Evolutionary conservation across 2,329 filamentous ascomycete genomes (phyloP), one percentile per base, ranked within the genome.

Genomic region (Xylaria sp.): DNA sequence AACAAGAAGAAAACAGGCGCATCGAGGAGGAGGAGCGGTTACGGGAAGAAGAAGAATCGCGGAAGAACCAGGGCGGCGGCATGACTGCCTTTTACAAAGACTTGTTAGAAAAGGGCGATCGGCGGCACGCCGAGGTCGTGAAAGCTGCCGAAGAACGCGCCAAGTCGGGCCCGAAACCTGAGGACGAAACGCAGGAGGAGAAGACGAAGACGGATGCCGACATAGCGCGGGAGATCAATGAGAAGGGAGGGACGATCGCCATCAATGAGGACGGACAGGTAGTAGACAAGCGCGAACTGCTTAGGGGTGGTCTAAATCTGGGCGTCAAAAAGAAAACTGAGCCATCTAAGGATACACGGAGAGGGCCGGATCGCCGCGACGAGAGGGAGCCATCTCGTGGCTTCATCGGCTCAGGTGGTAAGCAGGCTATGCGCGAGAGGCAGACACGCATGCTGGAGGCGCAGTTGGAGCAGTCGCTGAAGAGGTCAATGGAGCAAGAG

Each of bases 181-280:
- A 75, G 26, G 80, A 76, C 23, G 78, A 76, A 1, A 78, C 75
- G 2, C 78, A 79, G 33, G 79, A 82, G 63, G 77, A 81, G 28
- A 80, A 81, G 63, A 83, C 84, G 59, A 89, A 87, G 77, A 83
- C 84, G 0, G 89, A 90, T 20, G 86, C 86, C 2, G 87, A 94
- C 40, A 75, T 89, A n/a, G 91, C 90, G 4, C 85, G 83, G 57
- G 90, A 92, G 74, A 85, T 93, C 61, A 90, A 90, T 63, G 85
- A 87, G 46, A 88, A 84, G 69, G 88, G 83, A 71, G 89, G 81
- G 0, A 82, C 83, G 3, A 86, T 96, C 46, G 86, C 89, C 7
- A 81, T 95, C 74, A 95, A 95, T 75, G 93, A 96, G 69, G 93
- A 96, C 46, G 93, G 93, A 0, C 89, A 94, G 77, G 90, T 96